These are phyloP conservation scores for Mallotus repandus DNA, from an alignment of 441 rosid species.

Conservation along the genomic window DNA sequence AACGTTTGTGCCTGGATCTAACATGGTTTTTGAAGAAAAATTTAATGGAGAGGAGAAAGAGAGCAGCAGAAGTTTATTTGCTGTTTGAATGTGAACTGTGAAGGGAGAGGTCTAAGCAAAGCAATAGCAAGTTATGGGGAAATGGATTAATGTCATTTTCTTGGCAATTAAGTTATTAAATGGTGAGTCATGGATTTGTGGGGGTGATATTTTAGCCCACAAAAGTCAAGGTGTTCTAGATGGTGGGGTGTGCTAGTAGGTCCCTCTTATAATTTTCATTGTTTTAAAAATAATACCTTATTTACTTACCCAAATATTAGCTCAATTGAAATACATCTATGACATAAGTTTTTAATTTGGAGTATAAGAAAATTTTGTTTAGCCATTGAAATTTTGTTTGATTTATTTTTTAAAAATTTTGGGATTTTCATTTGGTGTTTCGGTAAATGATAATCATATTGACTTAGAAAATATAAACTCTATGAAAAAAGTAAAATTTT, in stretches of 20 bases:
- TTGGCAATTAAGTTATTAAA: not conserved
- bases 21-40: conserved; percentile 29
- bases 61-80: conserved; percentile 16
- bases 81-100: not conserved
- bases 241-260: conserved; percentile 14
- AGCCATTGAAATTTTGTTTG: no score
- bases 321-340: no score
- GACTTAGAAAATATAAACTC: no score
- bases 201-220: not conserved
- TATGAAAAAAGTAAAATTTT: no score
- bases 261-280: not conserved
- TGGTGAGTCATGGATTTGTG: conserved; percentile 2
- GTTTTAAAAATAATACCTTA: no score
- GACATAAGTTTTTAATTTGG: no score
- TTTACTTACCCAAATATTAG: no score
- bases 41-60: not conserved
- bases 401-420: no score
- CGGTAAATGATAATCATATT: no score
- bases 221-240: conserved; percentile 52
- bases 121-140: no score
- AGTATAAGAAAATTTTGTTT: no score
- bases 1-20: conserved; percentile 33
- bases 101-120: not conserved
- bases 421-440: no score
- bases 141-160: conserved; percentile 25